Evolutionary conservation across 208 protist species (phyloP).

Genomic region (Acanthamoeba triangularis): DNA sequence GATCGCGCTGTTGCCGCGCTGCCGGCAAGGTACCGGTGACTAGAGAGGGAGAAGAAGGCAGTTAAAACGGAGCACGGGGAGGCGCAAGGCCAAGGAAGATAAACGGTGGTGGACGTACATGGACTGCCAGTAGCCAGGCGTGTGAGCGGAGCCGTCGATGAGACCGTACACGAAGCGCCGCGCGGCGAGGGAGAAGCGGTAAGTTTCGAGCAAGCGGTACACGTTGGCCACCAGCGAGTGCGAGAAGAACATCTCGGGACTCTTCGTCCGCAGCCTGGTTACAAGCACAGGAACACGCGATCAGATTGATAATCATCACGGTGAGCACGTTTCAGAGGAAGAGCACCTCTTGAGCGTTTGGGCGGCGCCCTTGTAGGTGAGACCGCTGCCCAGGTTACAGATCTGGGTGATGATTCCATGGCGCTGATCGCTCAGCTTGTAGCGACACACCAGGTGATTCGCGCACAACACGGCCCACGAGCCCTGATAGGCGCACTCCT

Average conservation of each 20-base stretch:
- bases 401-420: conserved; percentile 77
- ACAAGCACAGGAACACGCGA: too few species aligned
- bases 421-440: conserved; percentile 54
- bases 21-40: background rate
- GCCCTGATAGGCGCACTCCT: conserved; percentile 74
- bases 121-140: background rate
- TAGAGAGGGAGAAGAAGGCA: background rate
- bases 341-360: background rate
- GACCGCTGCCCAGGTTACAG: conserved; percentile 69
- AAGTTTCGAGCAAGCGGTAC: conserved; percentile 37
- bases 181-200: conserved; percentile 16
- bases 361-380: conserved; percentile 77
- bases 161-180: conserved; percentile 51
- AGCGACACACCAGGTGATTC: conserved; percentile 3
- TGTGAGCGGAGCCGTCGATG: background rate
- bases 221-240: conserved; percentile 63
- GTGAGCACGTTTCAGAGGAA: background rate
- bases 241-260: conserved; percentile 26
- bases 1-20: background rate
- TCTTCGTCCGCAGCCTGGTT: background rate
- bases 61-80: background rate
- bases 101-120: background rate
- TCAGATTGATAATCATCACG: background rate
- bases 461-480: conserved; percentile 67
- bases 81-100: background rate